Percentiles rank a stretch among this genome's conserved stretches.
Conservation (phyloP, 176 grass and related monocot genomes). For the Tuctoria greenei region DNA sequence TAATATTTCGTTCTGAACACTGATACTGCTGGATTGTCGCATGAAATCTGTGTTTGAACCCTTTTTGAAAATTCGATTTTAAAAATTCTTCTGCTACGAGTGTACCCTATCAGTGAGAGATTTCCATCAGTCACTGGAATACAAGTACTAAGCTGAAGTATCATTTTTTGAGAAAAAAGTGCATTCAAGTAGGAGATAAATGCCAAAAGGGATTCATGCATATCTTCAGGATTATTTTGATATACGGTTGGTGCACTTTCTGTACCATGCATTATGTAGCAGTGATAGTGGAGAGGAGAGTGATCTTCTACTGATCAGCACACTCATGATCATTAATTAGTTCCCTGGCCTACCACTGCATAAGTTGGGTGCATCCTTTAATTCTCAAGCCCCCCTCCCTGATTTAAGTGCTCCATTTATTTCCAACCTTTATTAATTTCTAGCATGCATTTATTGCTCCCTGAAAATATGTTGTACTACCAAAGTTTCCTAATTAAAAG, state of each 20-base stretch:
- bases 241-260: background rate
- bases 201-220: conserved; percentile 23
- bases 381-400: background rate
- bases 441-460: background rate
- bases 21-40: background rate
- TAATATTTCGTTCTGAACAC: background rate
- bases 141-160: background rate
- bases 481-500: background rate
- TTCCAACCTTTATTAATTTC: background rate
- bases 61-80: background rate
- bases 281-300: background rate
- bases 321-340: background rate
- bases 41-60: background rate
- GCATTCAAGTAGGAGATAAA: conserved; percentile 36
- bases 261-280: background rate
- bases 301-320: background rate
- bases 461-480: background rate
- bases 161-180: background rate
- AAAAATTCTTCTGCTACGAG: background rate
- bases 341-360: background rate
- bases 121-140: background rate
- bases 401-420: background rate
- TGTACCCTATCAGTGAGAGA: background rate
- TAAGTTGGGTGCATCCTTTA: background rate
- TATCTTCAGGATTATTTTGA: conserved; percentile 29